Percentiles rank a stretch among this genome's conserved stretches.
phyloP scores from a whole-genome alignment of 2,329 filamentous ascomycete genomes.

The Calonectria naviculata region DNA sequence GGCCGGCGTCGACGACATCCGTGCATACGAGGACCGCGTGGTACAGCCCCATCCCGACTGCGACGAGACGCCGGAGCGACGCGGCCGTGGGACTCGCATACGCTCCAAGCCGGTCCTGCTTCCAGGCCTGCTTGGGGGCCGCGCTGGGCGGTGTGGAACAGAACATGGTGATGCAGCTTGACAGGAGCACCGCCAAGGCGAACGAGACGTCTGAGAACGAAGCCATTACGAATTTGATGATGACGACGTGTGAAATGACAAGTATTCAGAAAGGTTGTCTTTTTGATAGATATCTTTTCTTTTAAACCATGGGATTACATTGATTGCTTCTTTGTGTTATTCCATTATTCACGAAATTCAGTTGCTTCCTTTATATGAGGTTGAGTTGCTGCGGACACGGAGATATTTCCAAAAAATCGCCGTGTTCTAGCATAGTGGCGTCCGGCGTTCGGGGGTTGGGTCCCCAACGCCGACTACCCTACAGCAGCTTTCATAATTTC shows the following conservation, averaged over 20 bases:
- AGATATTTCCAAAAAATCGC: neutral
- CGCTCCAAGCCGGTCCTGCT: neutral
- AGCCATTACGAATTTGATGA: neutral
- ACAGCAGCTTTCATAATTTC: no score
- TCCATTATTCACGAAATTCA: no score
- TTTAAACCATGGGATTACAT: neutral
- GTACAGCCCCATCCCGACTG: neutral
- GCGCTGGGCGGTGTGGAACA: slow-evolving; percentile 4
- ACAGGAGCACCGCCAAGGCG: neutral
- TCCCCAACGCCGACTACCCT: neutral
- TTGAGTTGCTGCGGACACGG: neutral
- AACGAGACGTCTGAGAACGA: neutral
- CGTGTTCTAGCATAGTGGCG: neutral
- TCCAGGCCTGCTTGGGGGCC: neutral
- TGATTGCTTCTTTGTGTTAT: neutral
- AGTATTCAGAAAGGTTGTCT: neutral
- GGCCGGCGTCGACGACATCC: neutral
- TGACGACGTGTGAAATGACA: neutral
- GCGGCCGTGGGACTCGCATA: neutral
- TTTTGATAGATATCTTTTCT: no score
- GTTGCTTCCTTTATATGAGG: neutral
- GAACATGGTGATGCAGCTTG: slow-evolving; percentile 4
- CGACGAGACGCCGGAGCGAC: neutral
- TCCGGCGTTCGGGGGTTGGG: neutral
- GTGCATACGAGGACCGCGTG: slow-evolving; percentile 8